Evolutionary conservation across 176 grass and related monocot genomes (phyloP).

Genomic region (Pontederia crassipes): DNA sequence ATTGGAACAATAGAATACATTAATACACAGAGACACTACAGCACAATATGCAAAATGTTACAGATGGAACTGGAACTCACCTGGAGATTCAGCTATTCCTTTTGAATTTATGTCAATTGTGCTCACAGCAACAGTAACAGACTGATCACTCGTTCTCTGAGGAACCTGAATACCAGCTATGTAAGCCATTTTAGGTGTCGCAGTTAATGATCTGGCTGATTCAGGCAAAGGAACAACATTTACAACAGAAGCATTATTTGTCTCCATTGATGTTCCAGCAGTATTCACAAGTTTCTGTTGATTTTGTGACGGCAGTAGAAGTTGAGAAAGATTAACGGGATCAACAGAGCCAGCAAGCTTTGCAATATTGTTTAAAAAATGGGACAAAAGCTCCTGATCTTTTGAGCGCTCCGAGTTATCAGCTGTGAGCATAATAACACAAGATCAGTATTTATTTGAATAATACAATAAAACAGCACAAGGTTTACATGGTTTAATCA

Average conservation of each 20-base stretch:
- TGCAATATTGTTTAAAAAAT: slow-evolving; percentile 63
- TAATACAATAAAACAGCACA: too few species aligned
- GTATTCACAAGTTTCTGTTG: slow-evolving; percentile 54
- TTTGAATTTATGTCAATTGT: slow-evolving; percentile 31
- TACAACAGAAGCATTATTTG: slow-evolving; percentile 38
- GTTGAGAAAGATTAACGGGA: slow-evolving; percentile 62
- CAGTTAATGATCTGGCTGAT: slow-evolving; percentile 29
- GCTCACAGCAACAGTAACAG: slow-evolving; percentile 34
- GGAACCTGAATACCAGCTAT: slow-evolving; percentile 25
- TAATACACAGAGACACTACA: not conserved
- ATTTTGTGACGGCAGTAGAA: slow-evolving; percentile 61
- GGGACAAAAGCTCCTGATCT: slow-evolving; percentile 53
- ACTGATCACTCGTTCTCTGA: slow-evolving; percentile 19
- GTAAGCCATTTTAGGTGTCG: slow-evolving; percentile 35
- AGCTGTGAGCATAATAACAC: slow-evolving; percentile 40
- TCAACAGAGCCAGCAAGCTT: slow-evolving; percentile 74
- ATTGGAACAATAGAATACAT: slow-evolving; percentile 13
- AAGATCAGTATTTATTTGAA: slow-evolving; percentile 7
- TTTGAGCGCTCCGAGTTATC: slow-evolving; percentile 43
- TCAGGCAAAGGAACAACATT: slow-evolving; percentile 29
- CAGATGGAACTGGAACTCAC: slow-evolving; percentile 35
- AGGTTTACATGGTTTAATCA: too few species aligned
- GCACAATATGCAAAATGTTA: slow-evolving; percentile 1
- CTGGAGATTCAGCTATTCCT: slow-evolving; percentile 34
- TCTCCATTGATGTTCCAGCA: slow-evolving; percentile 45